A percentile compares a stretch with the other conserved stretches of the same genome.
Evolutionary conservation across 2,329 filamentous ascomycete species (phyloP).

Genomic region (Ascosphaera apis): DNA sequence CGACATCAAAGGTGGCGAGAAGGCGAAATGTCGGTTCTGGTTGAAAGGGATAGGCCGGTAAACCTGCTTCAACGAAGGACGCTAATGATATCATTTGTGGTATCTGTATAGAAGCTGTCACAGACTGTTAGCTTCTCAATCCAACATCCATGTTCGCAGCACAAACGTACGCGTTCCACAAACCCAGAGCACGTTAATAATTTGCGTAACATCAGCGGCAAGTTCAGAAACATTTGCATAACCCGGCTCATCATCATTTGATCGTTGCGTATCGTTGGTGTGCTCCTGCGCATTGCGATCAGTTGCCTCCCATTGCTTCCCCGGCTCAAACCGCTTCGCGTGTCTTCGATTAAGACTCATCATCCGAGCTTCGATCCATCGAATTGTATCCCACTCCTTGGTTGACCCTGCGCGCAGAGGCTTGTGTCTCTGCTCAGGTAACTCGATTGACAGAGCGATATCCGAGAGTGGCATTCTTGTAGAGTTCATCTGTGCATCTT

Average conservation of each 20-base stretch:
- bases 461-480: not conserved
- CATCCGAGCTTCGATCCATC: constrained; percentile 31
- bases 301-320: not conserved
- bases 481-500: not conserved
- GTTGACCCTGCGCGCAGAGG: constrained; percentile 31
- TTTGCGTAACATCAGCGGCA: constrained; percentile 46
- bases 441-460: constrained; percentile 5
- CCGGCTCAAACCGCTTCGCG: constrained; percentile 24
- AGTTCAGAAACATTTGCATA: constrained; percentile 45
- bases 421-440: constrained; percentile 29
- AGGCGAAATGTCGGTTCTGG: constrained; percentile 46
- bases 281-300: not conserved
- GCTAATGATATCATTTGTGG: constrained; percentile 65
- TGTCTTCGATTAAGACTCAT: constrained; percentile 28
- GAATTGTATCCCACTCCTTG: constrained; percentile 35
- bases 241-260: constrained; percentile 20
- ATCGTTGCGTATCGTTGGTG: constrained; percentile 8
- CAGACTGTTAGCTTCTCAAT: not conserved
- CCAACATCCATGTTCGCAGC: not conserved
- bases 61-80: constrained; percentile 45
- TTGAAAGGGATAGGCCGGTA: constrained; percentile 46
- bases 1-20: constrained; percentile 58
- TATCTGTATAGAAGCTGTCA: constrained; percentile 50
- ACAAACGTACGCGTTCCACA: constrained; percentile 53
- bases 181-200: constrained; percentile 68